phyloP scores from a whole-genome alignment of 768 basidiomycete genomes.

The Lactifluus piperatus region DNA sequence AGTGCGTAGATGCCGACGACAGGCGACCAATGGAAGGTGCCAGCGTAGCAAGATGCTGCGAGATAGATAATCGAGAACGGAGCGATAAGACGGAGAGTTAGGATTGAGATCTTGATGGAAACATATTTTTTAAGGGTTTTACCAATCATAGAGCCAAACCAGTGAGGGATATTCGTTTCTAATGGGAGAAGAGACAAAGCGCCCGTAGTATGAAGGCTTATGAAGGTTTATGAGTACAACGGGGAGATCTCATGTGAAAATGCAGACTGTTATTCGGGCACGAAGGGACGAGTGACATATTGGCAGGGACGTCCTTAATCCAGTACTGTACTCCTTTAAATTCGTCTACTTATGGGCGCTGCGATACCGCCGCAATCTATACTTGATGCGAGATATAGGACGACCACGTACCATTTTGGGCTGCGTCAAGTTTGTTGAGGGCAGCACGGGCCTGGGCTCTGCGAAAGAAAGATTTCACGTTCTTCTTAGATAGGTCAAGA shows the following conservation, averaged over 20 bases:
- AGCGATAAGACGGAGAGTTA: slow-evolving; percentile 38
- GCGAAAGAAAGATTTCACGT: slow-evolving; percentile 75
- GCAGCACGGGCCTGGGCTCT: slow-evolving; percentile 63
- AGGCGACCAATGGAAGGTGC: slow-evolving; percentile 25
- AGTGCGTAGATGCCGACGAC: slow-evolving; percentile 30
- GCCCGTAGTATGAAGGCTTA: not conserved
- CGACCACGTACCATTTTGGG: slow-evolving; percentile 45
- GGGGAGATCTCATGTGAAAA: slow-evolving; percentile 1
- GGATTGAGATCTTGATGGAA: slow-evolving; percentile 41
- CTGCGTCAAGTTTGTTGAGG: slow-evolving; percentile 46
- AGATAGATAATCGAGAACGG: slow-evolving; percentile 38
- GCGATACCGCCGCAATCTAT: no score
- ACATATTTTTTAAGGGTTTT: slow-evolving; percentile 39
- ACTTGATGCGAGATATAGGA: not conserved
- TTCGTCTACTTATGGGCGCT: no score
- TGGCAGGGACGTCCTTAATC: no score
- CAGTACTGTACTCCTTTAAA: no score
- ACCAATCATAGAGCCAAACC: slow-evolving; percentile 25
- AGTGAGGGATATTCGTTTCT: not conserved
- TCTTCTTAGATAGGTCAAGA: slow-evolving; percentile 43
- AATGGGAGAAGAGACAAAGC: not conserved
- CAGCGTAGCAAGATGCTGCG: slow-evolving; percentile 24
- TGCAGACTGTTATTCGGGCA: not conserved
- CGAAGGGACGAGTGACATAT: not conserved
- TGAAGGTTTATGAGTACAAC: not conserved